Percentiles rank a stretch among this genome's conserved stretches.
phyloP scores from a whole-genome alignment of 495 filamentous ascomycete species.

The Tricharina praecox region DNA sequence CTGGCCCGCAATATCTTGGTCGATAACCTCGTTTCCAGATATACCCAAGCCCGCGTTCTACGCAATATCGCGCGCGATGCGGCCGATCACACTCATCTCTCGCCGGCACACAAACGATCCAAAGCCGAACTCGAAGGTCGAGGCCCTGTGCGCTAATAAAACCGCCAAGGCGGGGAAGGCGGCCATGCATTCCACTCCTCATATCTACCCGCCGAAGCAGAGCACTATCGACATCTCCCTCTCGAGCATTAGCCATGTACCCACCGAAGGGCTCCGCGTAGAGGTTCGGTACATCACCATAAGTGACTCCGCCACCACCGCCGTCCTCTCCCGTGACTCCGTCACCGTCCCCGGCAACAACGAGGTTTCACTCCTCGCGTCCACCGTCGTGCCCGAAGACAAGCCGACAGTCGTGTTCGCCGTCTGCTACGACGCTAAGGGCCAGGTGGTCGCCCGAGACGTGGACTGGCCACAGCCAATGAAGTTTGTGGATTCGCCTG shows the following conservation, averaged over 20 bases:
- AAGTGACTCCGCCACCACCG: slow-evolving; percentile 4
- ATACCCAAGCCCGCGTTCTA: slow-evolving; percentile 84
- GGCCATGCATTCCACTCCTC: slow-evolving; percentile 12
- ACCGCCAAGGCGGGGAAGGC: slow-evolving; percentile 6
- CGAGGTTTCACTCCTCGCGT: slow-evolving; percentile 3
- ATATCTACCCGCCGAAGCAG: slow-evolving; percentile 14
- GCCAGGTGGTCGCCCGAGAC: slow-evolving; percentile 49
- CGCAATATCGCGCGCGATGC: slow-evolving; percentile 49
- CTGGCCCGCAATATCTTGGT: slow-evolving; percentile 33
- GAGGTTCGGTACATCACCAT: slow-evolving; percentile 12
- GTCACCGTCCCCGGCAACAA: slow-evolving; percentile 11
- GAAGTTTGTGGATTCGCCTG: slow-evolving; percentile 62
- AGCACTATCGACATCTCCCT: slow-evolving; percentile 13
- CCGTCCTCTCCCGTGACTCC: slow-evolving; percentile 4
- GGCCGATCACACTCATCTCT: slow-evolving; percentile 11
- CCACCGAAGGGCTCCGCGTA: slow-evolving; percentile 4
- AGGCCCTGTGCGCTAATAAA: slow-evolving; percentile 14
- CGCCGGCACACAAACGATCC: slow-evolving; percentile 12
- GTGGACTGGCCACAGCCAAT: slow-evolving; percentile 89
- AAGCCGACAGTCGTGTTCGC: slow-evolving; percentile 36
- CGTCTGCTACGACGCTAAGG: slow-evolving; percentile 36
- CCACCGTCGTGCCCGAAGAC: slow-evolving; percentile 7
- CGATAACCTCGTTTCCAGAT: slow-evolving; percentile 44
- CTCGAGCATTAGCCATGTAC: background rate
- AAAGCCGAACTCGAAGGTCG: slow-evolving; percentile 19